phyloP scores from a whole-genome alignment of 441 rosid species.

The Gossypium schwendimanii region DNA sequence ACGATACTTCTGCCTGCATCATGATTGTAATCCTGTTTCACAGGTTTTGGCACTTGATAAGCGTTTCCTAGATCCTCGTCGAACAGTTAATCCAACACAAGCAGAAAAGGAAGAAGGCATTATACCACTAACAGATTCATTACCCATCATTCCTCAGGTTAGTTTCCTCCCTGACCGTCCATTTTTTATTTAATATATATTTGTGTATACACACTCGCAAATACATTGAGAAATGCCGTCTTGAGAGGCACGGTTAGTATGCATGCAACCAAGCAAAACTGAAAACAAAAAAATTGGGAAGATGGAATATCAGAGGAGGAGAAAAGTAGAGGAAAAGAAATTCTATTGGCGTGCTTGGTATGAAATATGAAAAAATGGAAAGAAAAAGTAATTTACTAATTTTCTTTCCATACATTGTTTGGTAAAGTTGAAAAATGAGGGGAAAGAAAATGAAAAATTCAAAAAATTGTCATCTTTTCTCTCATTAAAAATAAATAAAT shows the following conservation, averaged over 20 bases:
- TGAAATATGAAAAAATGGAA: no score
- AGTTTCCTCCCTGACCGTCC: slow-evolving; percentile 11
- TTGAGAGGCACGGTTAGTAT: not conserved
- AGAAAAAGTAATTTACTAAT: no score
- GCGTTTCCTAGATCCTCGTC: slow-evolving; percentile 92
- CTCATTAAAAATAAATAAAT: no score
- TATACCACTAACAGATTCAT: slow-evolving; percentile 80
- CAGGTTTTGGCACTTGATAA: slow-evolving; percentile 97
- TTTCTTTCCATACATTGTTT: no score
- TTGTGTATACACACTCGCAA: not conserved
- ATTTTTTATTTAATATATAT: not conserved
- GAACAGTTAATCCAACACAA: slow-evolving; percentile 83
- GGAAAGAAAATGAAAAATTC: no score
- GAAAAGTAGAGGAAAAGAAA: no score
- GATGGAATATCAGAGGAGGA: no score
- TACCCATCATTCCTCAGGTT: slow-evolving; percentile 94
- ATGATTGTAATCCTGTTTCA: slow-evolving; percentile 16
- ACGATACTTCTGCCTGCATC: not conserved
- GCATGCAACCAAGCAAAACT: not conserved
- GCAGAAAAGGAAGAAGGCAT: slow-evolving; percentile 97
- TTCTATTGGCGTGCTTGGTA: no score
- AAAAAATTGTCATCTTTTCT: no score
- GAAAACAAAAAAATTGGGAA: no score
- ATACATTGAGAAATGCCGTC: not conserved
- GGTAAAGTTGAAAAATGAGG: no score